Base-by-base conservation (phyloP, 495 filamentous ascomycete species). In the Hapsidospora chrysogenum region DNA sequence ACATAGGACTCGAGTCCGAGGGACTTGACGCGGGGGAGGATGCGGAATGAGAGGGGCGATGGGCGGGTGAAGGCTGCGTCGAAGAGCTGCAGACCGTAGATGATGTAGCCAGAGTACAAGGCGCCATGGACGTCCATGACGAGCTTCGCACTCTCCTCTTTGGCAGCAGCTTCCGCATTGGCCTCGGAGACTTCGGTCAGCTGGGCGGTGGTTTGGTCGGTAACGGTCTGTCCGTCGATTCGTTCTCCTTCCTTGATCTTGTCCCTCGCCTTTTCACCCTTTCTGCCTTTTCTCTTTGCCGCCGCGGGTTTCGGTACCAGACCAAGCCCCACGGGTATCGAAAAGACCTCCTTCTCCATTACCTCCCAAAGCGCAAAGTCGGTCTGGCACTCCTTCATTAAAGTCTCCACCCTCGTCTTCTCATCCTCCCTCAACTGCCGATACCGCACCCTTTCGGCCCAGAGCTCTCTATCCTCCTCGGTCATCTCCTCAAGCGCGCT, bases 341-440 rank as follows among this genome's bases (percentile, higher is more conserved):
- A 60, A 46, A 83, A 83, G 14, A 92, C 75, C 34, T 80, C 71
- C 2, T 61, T 52, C 38, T 80, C 67, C 41, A 89, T 63, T 0
- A 83, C 54, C 3, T 68, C 54, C 85, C 83, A 92, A 7, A 92
- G 48, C 17, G 72, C 70, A 13, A 67, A 52, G 39, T 89, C 84
- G 0, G 72, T 73, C 31, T 57, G 50, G 7, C 71, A 70, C 1
- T 36, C 40, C 10, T 48, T 43, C 42, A 83, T 58, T 38, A 64
- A 43, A 10, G 35, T 34, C 41, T 66, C 63, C 10, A 80, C 58
- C 6, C 63, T 54, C 9, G 22, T 21, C 31, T 58, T 52, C 40
- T 66, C 60, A 1, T 50, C 41, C 6, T 49, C 31, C 25, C 64
- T 52, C 11, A 56, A 37, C 5, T 42, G 43, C 36, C 65, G 60